Conservation (phyloP, 805 yeast species). For the Brettanomyces bruxellensis region DNA sequence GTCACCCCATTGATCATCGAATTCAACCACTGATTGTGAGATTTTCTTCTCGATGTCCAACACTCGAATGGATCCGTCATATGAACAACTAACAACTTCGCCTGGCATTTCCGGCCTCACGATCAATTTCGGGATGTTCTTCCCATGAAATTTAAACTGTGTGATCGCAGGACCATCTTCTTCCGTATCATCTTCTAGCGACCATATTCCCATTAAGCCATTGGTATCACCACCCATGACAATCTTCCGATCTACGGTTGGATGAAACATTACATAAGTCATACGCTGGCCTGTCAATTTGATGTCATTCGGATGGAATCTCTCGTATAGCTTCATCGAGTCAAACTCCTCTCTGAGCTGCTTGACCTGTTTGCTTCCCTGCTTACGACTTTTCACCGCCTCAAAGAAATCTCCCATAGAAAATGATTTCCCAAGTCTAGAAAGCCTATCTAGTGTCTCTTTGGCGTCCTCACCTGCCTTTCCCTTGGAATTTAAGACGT, state of each 20-base stretch:
- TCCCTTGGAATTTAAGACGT: conserved; percentile 36
- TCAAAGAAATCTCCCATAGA: conserved; percentile 70
- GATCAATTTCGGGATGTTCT: conserved; percentile 47
- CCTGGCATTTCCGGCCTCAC: conserved; percentile 44
- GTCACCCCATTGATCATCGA: conserved; percentile 43
- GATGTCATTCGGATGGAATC: conserved; percentile 60
- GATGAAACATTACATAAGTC: conserved; percentile 70
- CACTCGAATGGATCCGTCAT: conserved; percentile 79
- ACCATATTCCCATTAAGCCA: conserved; percentile 90
- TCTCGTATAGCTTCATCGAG: conserved; percentile 39
- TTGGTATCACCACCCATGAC: conserved; percentile 80
- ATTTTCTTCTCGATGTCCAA: conserved; percentile 57
- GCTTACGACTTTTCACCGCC: conserved; percentile 28
- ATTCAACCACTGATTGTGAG: conserved; percentile 53
- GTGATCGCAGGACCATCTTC: conserved; percentile 43
- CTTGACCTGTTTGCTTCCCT: conserved; percentile 35
- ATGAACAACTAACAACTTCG: conserved; percentile 61
- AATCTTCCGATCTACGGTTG: conserved; percentile 50
- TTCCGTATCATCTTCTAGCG: conserved; percentile 39
- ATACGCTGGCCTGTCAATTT: conserved; percentile 66
- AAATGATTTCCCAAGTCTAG: conserved; percentile 38
- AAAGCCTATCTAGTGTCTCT: conserved; percentile 24
- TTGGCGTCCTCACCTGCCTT: conserved; percentile 18
- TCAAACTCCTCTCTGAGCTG: conserved; percentile 46
- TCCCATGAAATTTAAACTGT: conserved; percentile 66